Percentiles rank a stretch among this genome's conserved stretches.
phyloP scores from a whole-genome alignment of 192 early-diverging fungal genomes.

The Podila minutissima region DNA sequence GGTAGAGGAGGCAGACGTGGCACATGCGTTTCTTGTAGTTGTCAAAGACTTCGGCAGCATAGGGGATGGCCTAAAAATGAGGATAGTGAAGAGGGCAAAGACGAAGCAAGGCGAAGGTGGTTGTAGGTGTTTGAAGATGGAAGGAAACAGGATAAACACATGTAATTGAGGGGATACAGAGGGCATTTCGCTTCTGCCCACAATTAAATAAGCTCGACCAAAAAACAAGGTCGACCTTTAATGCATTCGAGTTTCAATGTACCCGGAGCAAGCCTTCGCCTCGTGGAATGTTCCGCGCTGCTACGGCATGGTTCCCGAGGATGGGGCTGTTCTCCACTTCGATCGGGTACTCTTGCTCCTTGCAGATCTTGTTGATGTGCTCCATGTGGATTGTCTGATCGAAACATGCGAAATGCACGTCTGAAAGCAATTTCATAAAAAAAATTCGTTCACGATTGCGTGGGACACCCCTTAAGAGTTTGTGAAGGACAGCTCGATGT shows the following conservation, averaged over 20 bases:
- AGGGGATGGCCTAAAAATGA: slow-evolving; percentile 25
- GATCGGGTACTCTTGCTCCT: slow-evolving; percentile 39
- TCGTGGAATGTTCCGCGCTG: slow-evolving; percentile 38
- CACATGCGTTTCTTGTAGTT: slow-evolving; percentile 70
- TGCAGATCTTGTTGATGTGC: slow-evolving; percentile 37
- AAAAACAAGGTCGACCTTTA: not conserved
- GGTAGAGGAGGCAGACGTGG: slow-evolving; percentile 66
- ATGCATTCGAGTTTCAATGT: not conserved
- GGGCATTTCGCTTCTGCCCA: not conserved
- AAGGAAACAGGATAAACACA: not conserved
- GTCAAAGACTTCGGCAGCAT: slow-evolving; percentile 65
- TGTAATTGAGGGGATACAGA: not conserved
- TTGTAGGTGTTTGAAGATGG: too few species aligned
- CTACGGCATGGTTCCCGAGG: slow-evolving; percentile 41
- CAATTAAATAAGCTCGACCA: not conserved
- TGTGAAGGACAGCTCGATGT: too few species aligned
- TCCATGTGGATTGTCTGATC: slow-evolving; percentile 20
- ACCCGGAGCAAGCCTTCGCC: slow-evolving; percentile 46
- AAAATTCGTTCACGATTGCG: too few species aligned
- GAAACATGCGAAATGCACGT: not conserved
- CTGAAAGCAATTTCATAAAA: not conserved
- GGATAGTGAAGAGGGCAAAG: not conserved
- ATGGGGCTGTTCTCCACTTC: slow-evolving; percentile 31
- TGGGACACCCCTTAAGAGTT: not conserved
- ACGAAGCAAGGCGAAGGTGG: not conserved